phyloP scores from a whole-genome alignment of 23 red algal genomes.

The Gracilaria gracilis region DNA sequence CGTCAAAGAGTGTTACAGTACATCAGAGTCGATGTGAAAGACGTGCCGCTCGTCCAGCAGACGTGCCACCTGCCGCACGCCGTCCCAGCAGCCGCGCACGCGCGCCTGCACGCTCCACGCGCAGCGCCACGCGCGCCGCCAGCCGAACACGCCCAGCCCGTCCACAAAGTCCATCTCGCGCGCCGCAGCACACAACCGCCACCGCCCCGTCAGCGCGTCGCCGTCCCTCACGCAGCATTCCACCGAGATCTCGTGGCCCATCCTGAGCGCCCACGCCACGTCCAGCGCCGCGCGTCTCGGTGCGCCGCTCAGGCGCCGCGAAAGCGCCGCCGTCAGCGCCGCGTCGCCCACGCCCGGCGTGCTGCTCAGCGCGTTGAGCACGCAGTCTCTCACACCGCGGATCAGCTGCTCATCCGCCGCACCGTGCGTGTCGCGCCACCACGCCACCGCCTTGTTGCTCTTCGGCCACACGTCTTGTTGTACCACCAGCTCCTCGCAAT shows the following conservation, averaged over 20 bases:
- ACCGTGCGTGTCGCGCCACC: slow-evolving; percentile 17
- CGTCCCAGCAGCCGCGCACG: background rate
- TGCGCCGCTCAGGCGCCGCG: slow-evolving; percentile 2
- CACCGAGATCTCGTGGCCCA: background rate
- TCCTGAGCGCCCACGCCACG: background rate
- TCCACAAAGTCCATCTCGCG: background rate
- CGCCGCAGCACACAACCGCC: background rate
- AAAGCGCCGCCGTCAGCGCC: background rate
- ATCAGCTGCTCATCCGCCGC: background rate
- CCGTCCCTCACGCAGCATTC: background rate
- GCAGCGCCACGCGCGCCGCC: slow-evolving; percentile 19
- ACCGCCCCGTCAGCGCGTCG: background rate
- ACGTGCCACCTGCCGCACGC: background rate
- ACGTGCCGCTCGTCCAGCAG: background rate
- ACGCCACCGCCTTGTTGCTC: background rate
- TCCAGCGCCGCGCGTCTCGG: slow-evolving; percentile 18
- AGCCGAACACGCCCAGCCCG: slow-evolving; percentile 8
- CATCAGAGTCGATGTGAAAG: background rate
- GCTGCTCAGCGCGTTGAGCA: background rate
- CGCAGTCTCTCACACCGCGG: background rate
- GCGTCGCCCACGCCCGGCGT: background rate
- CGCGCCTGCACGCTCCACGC: background rate
- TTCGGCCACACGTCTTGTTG: background rate
- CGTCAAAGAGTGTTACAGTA: too few relatives aligned
- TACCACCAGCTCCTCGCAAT: background rate